Evolutionary conservation across 2,329 filamentous ascomycete genomes (phyloP).

Genomic region (Zymoseptoria passerinii): DNA sequence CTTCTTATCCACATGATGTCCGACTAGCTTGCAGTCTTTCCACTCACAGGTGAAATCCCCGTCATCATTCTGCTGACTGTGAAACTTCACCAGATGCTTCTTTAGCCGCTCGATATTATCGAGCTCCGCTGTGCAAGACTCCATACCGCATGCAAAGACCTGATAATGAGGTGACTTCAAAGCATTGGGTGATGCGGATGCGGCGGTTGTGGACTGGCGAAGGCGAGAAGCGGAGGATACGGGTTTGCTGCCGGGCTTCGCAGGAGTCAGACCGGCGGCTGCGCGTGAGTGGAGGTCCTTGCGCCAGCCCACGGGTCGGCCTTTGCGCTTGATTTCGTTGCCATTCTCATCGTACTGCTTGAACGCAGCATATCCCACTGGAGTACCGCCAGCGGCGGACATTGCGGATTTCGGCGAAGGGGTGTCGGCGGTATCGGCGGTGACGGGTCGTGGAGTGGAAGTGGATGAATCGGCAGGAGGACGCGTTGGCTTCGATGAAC

Average conservation of each 20-base stretch:
- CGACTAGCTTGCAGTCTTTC: slow-evolving; percentile 32
- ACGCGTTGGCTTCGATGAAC: background rate
- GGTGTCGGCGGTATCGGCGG: background rate
- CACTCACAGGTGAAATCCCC: slow-evolving; percentile 40
- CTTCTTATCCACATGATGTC: slow-evolving; percentile 14
- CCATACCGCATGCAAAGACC: slow-evolving; percentile 52
- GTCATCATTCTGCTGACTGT: slow-evolving; percentile 33
- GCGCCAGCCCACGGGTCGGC: slow-evolving; percentile 43
- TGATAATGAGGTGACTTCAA: slow-evolving; percentile 29
- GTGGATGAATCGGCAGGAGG: background rate
- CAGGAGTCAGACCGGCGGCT: slow-evolving; percentile 21
- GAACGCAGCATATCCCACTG: slow-evolving; percentile 38
- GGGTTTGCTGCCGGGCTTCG: slow-evolving; percentile 11
- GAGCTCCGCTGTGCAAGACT: slow-evolving; percentile 47
- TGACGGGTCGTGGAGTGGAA: slow-evolving; percentile 2
- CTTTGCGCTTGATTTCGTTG: slow-evolving; percentile 35
- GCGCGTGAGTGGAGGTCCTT: slow-evolving; percentile 39
- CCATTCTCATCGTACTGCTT: slow-evolving; percentile 27
- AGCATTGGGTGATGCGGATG: background rate
- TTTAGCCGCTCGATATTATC: slow-evolving; percentile 54
- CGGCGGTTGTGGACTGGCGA: slow-evolving; percentile 9
- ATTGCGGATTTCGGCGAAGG: background rate
- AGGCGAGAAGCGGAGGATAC: slow-evolving; percentile 9
- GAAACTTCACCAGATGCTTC: slow-evolving; percentile 51
- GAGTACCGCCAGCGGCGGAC: slow-evolving; percentile 2